Conservation (phyloP, 2,329 filamentous ascomycete species). For the Endothia cerciana region DNA sequence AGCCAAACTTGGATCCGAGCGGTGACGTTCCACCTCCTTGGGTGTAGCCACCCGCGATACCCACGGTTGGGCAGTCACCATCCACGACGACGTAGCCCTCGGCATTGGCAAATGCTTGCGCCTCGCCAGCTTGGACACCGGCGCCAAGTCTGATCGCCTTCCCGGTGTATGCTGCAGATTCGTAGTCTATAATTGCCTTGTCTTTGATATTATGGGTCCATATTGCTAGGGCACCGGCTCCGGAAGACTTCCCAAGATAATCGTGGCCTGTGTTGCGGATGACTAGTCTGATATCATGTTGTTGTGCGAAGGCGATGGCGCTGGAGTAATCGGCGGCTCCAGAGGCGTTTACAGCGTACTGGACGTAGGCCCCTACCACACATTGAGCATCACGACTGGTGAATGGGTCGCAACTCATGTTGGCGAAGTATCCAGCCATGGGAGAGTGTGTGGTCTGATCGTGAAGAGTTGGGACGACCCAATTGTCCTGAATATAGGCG, state of each 20-base stretch:
- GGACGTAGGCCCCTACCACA: constrained; percentile 41
- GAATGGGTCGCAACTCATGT: constrained; percentile 37
- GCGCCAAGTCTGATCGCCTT: constrained; percentile 53
- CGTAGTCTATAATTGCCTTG: constrained; percentile 36
- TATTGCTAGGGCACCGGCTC: constrained; percentile 50
- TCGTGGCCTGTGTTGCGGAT: constrained; percentile 57
- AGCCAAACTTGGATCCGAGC: constrained; percentile 48
- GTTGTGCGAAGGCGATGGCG: constrained; percentile 40
- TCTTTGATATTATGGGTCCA: constrained; percentile 54
- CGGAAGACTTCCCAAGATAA: constrained; percentile 55
- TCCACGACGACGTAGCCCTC: constrained; percentile 46
- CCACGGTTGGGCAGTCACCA: constrained; percentile 50
- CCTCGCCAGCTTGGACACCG: constrained; percentile 52
- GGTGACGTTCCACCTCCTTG: constrained; percentile 55
- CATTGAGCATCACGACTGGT: constrained; percentile 43
- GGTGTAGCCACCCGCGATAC: constrained; percentile 54
- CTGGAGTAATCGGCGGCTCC: constrained; percentile 31
- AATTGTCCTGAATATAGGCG: constrained; percentile 25
- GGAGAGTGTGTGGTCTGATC: constrained; percentile 8
- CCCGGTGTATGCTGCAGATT: constrained; percentile 46
- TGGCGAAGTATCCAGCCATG: constrained; percentile 34
- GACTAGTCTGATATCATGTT: constrained; percentile 50
- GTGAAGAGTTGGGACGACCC: constrained; percentile 27
- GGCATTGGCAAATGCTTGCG: constrained; percentile 42
- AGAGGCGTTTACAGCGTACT: constrained; percentile 37